These are phyloP conservation scores for Solanum medicagineum DNA, from an alignment of 257 asterid species.

Conservation along the genomic window DNA sequence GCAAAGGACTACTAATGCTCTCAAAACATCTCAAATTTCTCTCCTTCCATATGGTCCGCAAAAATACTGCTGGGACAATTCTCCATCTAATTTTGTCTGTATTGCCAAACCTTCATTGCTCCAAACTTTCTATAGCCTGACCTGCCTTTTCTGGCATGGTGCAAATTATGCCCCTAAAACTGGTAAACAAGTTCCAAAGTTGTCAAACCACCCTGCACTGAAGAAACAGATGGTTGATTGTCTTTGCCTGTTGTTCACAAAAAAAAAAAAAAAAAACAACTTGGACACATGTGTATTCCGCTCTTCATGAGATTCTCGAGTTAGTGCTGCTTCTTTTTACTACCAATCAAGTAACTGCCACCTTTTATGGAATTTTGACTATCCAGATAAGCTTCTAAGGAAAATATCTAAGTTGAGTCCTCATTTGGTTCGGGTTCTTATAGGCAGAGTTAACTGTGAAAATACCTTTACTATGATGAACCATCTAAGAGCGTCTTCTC, in stretches of 20 bases:
- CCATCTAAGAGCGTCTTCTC: neutral
- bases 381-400: neutral
- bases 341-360: neutral
- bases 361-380: neutral
- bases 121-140: neutral
- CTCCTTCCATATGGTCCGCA: too few relatives aligned
- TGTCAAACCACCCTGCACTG: neutral
- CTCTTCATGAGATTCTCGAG: neutral
- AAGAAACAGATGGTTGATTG: neutral
- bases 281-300: neutral
- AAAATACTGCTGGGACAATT: too few relatives aligned
- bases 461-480: neutral
- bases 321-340: too few relatives aligned
- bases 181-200: neutral
- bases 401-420: neutral
- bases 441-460: neutral
- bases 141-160: neutral
- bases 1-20: too few relatives aligned
- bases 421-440: neutral
- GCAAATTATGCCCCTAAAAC: neutral
- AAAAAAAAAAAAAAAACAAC: too few relatives aligned
- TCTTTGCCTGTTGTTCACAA: neutral
- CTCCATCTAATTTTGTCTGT: neutral
- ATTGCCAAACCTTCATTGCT: neutral
- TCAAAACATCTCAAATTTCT: too few relatives aligned